Conservation (phyloP, 1,139 yeast genomes). For the Debaryomycetaceae sp. region DNA sequence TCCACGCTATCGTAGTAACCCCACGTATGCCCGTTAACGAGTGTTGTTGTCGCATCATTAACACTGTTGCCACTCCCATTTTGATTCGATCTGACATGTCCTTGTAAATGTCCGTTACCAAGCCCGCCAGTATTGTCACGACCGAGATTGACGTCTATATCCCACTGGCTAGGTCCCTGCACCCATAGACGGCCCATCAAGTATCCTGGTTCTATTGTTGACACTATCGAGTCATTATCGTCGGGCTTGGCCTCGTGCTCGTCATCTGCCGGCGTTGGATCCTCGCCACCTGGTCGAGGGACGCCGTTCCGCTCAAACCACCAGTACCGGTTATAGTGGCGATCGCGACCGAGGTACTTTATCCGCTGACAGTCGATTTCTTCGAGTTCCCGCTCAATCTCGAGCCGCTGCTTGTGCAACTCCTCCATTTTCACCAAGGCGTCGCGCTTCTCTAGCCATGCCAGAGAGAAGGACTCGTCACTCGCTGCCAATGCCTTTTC, state of each 20-base stretch:
- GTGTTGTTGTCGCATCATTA: too few relatives aligned
- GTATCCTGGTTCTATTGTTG: too few relatives aligned
- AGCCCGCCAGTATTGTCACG: background rate
- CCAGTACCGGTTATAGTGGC: slow-evolving; percentile 83
- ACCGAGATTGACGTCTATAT: slow-evolving; percentile 31
- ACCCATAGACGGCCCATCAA: slow-evolving; percentile 87
- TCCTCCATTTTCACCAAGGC: slow-evolving; percentile 30
- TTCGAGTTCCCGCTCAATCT: slow-evolving; percentile 44
- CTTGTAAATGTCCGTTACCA: too few relatives aligned
- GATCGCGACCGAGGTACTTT: slow-evolving; percentile 69
- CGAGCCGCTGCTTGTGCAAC: slow-evolving; percentile 34
- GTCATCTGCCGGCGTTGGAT: slow-evolving; percentile 22
- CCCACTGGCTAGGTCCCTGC: slow-evolving; percentile 79
- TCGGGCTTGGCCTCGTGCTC: slow-evolving; percentile 20
- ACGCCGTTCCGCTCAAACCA: slow-evolving; percentile 89
- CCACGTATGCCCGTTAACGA: slow-evolving; percentile 50
- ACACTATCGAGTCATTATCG: slow-evolving; percentile 13
- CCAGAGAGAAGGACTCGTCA: slow-evolving; percentile 34
- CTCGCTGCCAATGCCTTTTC: slow-evolving; percentile 39
- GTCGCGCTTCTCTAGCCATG: slow-evolving; percentile 33
- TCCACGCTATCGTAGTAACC: slow-evolving; percentile 55
- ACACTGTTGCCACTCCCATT: too few relatives aligned
- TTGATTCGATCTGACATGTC: too few relatives aligned
- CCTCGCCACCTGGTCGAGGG: slow-evolving; percentile 42
- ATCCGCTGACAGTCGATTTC: slow-evolving; percentile 75